Conservation (phyloP, 257 asterid species). For the Solanum ossicruentum region DNA sequence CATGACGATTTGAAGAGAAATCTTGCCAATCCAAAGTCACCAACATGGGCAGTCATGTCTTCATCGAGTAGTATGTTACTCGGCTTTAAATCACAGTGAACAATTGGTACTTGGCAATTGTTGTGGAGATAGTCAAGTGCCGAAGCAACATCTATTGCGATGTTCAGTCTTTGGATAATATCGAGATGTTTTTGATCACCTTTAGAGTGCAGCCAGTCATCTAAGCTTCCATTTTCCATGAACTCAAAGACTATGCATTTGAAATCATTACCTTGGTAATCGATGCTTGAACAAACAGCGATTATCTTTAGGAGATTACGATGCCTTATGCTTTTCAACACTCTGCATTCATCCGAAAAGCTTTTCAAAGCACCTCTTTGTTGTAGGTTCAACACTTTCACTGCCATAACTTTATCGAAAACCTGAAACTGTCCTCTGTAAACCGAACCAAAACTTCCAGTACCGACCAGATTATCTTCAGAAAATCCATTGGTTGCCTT, state of each 20-base stretch:
- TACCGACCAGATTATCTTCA: conserved; percentile 12
- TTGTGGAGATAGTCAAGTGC: conserved; percentile 28
- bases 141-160: conserved; percentile 22
- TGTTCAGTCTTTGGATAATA: conserved; percentile 7
- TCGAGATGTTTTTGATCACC: background rate
- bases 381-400: conserved; percentile 16
- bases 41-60: conserved; percentile 7
- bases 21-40: conserved; percentile 13
- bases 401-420: conserved; percentile 6
- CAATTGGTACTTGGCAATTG: conserved; percentile 7
- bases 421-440: conserved; percentile 12
- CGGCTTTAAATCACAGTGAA: conserved; percentile 10
- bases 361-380: conserved; percentile 13
- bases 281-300: conserved; percentile 16
- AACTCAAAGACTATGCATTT: conserved; percentile 17
- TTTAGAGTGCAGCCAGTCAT: conserved; percentile 14
- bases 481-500: conserved; percentile 24
- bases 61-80: conserved; percentile 15
- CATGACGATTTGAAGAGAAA: background rate
- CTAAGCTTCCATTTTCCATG: conserved; percentile 24
- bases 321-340: conserved; percentile 16
- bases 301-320: conserved; percentile 23
- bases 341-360: conserved; percentile 23
- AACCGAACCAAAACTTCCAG: conserved; percentile 28
- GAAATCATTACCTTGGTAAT: conserved; percentile 22